Conservation (phyloP, 148 eudicot genomes). For the Chenopodium berlandieri region DNA sequence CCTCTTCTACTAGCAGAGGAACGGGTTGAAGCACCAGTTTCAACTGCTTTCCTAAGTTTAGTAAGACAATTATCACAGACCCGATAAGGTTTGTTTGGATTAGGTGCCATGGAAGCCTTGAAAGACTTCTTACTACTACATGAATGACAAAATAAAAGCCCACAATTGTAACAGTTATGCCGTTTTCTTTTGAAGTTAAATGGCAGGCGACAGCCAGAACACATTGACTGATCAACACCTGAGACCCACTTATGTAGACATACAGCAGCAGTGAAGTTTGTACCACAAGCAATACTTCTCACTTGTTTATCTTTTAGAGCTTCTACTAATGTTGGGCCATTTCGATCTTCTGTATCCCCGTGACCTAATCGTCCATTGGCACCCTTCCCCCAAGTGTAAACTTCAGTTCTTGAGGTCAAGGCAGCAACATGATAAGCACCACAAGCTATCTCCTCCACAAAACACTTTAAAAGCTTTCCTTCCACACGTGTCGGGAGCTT, state of each 20-base stretch:
- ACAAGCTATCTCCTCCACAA: constrained; percentile 93
- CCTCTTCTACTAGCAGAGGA: constrained; percentile 77
- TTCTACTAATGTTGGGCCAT: constrained; percentile 73
- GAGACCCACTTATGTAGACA: constrained; percentile 99
- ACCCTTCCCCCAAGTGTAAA: constrained; percentile 98
- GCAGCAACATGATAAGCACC: constrained; percentile 95
- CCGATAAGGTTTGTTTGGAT: constrained; percentile 92
- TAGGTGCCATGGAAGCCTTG: constrained; percentile 96
- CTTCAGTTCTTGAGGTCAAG: constrained; percentile 88
- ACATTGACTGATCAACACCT: constrained; percentile 97
- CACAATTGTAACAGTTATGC: constrained; percentile 95
- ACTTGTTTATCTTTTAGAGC: constrained; percentile 95
- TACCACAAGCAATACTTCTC: constrained; percentile 88
- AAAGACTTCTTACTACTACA: constrained; percentile 94
- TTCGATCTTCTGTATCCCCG: constrained; percentile 83
- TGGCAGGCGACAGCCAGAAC: constrained; percentile 91
- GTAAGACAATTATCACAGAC: constrained; percentile 86
- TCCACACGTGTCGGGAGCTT: constrained; percentile 77
- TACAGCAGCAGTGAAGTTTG: constrained; percentile 90
- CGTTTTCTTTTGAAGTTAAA: constrained; percentile 98
- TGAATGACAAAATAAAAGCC: constrained; percentile 93
- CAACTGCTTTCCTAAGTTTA: constrained; percentile 73
- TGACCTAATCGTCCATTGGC: constrained; percentile 96
- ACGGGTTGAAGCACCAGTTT: constrained; percentile 57
- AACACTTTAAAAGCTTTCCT: constrained; percentile 74